Evolutionary conservation across 1,139 yeast species (phyloP).

Genomic region (Yarrowia galli): DNA sequence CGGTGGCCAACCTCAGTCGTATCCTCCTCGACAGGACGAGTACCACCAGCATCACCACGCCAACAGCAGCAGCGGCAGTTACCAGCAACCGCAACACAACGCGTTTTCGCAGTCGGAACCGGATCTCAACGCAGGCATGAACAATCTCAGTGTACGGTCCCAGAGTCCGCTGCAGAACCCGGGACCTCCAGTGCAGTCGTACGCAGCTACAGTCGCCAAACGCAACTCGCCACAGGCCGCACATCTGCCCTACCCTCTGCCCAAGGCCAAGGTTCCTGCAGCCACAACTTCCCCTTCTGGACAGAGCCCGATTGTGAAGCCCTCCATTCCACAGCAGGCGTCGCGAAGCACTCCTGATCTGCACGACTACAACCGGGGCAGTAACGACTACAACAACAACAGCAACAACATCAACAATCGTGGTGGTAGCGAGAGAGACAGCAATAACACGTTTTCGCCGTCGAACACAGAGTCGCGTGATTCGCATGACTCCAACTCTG

Average conservation of each 20-base stretch:
- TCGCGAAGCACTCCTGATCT: slow-evolving; percentile 23
- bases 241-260: slow-evolving; percentile 35
- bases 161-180: slow-evolving; percentile 35
- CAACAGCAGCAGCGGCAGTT: neutral
- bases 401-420: neutral
- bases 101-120: slow-evolving; percentile 30
- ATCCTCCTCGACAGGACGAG: slow-evolving; percentile 1
- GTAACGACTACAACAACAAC: slow-evolving; percentile 15
- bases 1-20: neutral
- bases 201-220: slow-evolving; percentile 27
- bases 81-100: slow-evolving; percentile 6
- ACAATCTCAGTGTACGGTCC: slow-evolving; percentile 36
- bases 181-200: slow-evolving; percentile 25
- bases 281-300: slow-evolving; percentile 1
- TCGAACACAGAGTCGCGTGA: slow-evolving; percentile 14
- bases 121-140: slow-evolving; percentile 21
- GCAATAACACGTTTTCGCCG: slow-evolving; percentile 17
- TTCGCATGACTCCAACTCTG: slow-evolving; percentile 19
- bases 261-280: slow-evolving; percentile 16
- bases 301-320: slow-evolving; percentile 12
- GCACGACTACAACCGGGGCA: slow-evolving; percentile 22
- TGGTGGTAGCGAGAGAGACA: neutral
- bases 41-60: neutral
- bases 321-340: slow-evolving; percentile 6
- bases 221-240: slow-evolving; percentile 39